Conservation (phyloP, 768 basidiomycete genomes). For the Collybia sordida region DNA sequence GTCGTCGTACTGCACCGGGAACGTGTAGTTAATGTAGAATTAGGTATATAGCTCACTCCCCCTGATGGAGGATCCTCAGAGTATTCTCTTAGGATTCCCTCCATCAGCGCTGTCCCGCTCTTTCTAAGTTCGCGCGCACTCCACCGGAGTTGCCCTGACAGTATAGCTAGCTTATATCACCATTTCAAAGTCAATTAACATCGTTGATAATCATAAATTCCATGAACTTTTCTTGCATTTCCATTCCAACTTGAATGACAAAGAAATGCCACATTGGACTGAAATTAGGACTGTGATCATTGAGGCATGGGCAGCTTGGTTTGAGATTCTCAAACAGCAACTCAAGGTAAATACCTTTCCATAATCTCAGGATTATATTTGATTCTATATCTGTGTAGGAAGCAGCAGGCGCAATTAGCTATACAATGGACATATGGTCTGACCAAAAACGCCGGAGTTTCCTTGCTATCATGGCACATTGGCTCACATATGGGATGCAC, state of each 20-base stretch:
- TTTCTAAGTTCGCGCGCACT: no score
- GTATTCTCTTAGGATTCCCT: no score
- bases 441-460: slow-evolving; percentile 5
- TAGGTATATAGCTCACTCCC: no score
- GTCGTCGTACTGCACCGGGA: no score
- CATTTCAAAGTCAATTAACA: slow-evolving; percentile 20
- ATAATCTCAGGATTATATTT: not conserved
- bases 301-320: slow-evolving; percentile 20
- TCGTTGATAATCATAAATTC: slow-evolving; percentile 26
- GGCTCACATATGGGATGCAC: slow-evolving; percentile 14
- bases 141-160: no score
- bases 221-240: slow-evolving; percentile 21
- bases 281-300: slow-evolving; percentile 18
- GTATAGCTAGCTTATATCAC: not conserved
- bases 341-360: slow-evolving; percentile 17
- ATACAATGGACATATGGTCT: slow-evolving; percentile 18
- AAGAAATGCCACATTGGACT: slow-evolving; percentile 23
- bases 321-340: slow-evolving; percentile 17
- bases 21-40: no score
- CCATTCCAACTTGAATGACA: slow-evolving; percentile 17
- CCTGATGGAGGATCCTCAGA: no score
- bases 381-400: not conserved
- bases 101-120: no score
- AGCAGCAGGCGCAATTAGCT: slow-evolving; percentile 9
- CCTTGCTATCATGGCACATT: slow-evolving; percentile 16